These are phyloP conservation scores for Ramaria rubella DNA, from an alignment of 768 basidiomycete genomes.

Conservation along the genomic window DNA sequence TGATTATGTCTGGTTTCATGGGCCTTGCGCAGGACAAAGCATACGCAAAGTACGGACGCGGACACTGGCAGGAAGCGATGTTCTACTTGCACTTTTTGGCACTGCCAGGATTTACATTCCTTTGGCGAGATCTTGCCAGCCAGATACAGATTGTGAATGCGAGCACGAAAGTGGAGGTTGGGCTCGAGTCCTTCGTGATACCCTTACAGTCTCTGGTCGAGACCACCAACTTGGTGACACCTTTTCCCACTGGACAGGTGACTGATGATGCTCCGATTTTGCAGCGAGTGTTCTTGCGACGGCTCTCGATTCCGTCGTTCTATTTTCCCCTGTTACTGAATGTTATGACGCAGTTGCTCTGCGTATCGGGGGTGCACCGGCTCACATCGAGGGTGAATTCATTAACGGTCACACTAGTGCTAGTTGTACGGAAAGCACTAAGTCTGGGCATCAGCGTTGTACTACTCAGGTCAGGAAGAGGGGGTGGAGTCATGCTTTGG, in stretches of 20 bases:
- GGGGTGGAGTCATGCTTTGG: constrained; percentile 49
- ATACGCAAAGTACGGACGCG: constrained; percentile 42
- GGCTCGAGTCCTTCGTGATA: background rate
- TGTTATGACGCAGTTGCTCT: constrained; percentile 77
- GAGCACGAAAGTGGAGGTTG: constrained; percentile 29
- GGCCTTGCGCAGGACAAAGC: constrained; percentile 84
- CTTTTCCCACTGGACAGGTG: background rate
- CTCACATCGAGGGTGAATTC: constrained; percentile 71
- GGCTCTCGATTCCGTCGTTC: constrained; percentile 48
- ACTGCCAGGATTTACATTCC: constrained; percentile 67
- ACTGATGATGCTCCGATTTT: background rate
- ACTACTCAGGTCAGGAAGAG: constrained; percentile 36
- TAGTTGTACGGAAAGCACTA: constrained; percentile 75
- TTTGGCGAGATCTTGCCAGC: constrained; percentile 43
- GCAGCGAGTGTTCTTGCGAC: background rate
- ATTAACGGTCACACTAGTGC: constrained; percentile 70
- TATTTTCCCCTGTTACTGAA: constrained; percentile 64
- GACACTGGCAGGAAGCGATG: constrained; percentile 79
- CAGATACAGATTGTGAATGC: constrained; percentile 41
- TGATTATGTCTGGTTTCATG: constrained; percentile 73
- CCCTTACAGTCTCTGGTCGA: background rate
- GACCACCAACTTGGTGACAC: background rate
- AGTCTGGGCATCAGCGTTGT: constrained; percentile 67
- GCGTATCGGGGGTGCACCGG: constrained; percentile 81
- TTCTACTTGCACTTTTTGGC: constrained; percentile 85